These are phyloP conservation scores for Nephelium lappaceum DNA, from an alignment of 345 rosid genomes.

Conservation along the genomic window DNA sequence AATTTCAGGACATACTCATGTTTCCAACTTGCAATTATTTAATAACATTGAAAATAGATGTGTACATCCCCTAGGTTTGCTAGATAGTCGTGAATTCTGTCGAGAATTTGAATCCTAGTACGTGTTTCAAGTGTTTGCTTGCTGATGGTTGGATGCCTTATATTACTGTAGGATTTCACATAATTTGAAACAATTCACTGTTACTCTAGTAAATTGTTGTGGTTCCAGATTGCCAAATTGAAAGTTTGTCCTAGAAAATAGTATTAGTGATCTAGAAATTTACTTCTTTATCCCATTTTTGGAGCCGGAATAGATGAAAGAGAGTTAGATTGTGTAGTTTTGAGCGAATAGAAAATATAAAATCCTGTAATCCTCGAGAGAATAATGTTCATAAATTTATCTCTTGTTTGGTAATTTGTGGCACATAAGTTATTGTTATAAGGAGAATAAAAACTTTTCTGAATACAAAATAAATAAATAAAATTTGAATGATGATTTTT, in stretches of 20 bases:
- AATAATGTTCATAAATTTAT: not conserved
- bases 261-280: not conserved
- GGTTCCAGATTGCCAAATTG: not conserved
- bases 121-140: not conserved
- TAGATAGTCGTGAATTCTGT: not conserved
- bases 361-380: not conserved
- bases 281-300: not conserved
- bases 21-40: not conserved
- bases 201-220: not conserved
- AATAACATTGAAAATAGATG: not conserved
- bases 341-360: not conserved
- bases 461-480: not conserved
- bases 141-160: not conserved
- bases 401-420: not conserved
- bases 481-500: not conserved
- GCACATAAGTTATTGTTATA: not conserved
- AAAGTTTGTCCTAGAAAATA: not conserved
- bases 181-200: not conserved
- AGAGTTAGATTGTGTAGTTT: not conserved
- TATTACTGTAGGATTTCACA: not conserved
- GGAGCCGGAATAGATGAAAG: not conserved
- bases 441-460: not conserved
- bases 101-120: not conserved
- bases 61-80: not conserved
- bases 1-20: constrained; percentile 22